A percentile compares a stretch with the other conserved stretches of the same genome.
phyloP scores from a whole-genome alignment of 352 stramenopile species.

The Blastocystis sp. region DNA sequence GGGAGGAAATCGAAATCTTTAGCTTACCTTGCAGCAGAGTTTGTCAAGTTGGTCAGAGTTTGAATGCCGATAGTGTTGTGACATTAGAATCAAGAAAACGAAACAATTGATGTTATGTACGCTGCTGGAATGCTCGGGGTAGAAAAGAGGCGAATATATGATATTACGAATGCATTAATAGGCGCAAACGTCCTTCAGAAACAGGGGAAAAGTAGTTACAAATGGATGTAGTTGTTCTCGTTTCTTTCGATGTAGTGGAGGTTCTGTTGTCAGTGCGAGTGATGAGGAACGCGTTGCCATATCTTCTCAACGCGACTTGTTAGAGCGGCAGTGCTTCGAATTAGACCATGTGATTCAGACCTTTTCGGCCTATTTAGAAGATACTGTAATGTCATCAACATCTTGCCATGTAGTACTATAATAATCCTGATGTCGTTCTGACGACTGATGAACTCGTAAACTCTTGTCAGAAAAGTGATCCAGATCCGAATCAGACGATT shows the following conservation, averaged over 20 bases:
- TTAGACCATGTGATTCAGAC: constrained; percentile 16
- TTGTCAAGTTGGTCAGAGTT: constrained; percentile 48
- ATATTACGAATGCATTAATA: constrained; percentile 62
- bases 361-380: constrained; percentile 40
- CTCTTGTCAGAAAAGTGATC: constrained; percentile 18
- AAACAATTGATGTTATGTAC: constrained; percentile 60
- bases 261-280: background rate
- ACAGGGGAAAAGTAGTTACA: constrained; percentile 50
- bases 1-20: constrained; percentile 51
- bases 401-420: constrained; percentile 19
- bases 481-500: constrained; percentile 20
- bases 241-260: background rate
- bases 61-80: background rate
- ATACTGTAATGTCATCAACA: background rate
- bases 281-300: background rate
- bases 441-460: constrained; percentile 28
- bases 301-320: background rate
- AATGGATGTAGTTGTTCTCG: constrained; percentile 35
- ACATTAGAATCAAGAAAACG: constrained; percentile 50
- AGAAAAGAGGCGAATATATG: constrained; percentile 57
- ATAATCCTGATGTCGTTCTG: constrained; percentile 9
- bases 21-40: constrained; percentile 35
- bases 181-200: constrained; percentile 55
- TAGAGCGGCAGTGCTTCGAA: constrained; percentile 9
- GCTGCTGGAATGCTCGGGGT: constrained; percentile 50